Evolutionary conservation across 768 basidiomycete genomes (phyloP), one percentile per base, ranked within the genome.

Genomic region (Lactarius deliciosus): DNA sequence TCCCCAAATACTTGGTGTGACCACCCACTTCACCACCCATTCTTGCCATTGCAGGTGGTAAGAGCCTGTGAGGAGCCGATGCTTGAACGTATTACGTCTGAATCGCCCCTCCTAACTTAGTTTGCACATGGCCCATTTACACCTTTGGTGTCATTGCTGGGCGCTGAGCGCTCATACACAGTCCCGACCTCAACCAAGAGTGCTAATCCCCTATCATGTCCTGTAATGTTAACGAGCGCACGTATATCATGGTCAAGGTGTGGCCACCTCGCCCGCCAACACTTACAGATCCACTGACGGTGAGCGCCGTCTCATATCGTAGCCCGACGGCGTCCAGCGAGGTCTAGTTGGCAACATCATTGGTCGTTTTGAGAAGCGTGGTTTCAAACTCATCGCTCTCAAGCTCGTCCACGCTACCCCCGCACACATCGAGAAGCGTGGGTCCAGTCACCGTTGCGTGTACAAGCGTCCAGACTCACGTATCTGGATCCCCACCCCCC

Each of bases 211-310:
- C 71, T 60, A 77, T 72, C 76, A 91, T 90, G 90, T 88, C 92
- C 38, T 3, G 22, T 15, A 50, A 10, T 72, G 78, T 79, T 76
- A 74, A 71, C 60, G 95, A 98, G 77, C 94, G 93, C 79, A 96
- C 96, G 79, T 98, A 96, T 83, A 98, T 98, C 84, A 98, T 98
- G 96, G 86, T 98, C 89, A 99, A 98, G 94, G 93, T 89, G 63
- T 58, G 74, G 72, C 25, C 28, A 8, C 55, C 7, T 40, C 16
- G 32, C 50, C 25, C 11, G 9, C 41, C 45, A 28, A 6, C 50
- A 22, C 62, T 50, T 47, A 32, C 20, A 56, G 22, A 43, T 68
- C 34, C 60, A 67, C 63, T 63, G 61, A 60, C 50, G 22, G 30
- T 54, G 28, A 57, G n/a, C 43, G n/a, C 30, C 63, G 36, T 50